Evolutionary conservation across 176 grass and related monocot genomes (phyloP).

Genomic region (Juncus effusus): DNA sequence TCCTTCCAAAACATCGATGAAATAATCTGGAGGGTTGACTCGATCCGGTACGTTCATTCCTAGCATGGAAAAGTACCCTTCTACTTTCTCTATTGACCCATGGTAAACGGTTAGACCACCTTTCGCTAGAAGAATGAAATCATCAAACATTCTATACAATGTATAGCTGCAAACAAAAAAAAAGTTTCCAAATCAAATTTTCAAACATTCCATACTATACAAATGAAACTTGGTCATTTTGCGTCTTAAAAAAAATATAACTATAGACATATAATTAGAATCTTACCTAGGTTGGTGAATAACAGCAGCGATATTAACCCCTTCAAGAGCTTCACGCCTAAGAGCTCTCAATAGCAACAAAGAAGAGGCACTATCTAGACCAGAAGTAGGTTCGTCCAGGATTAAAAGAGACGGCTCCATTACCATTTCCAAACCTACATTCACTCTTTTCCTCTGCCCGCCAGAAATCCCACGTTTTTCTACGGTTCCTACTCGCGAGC

Average conservation of each 20-base stretch:
- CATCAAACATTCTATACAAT: constrained; percentile 82
- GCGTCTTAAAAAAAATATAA: neutral
- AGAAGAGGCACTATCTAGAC: constrained; percentile 84
- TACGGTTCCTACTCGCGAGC: constrained; percentile 75
- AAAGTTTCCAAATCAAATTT: no score
- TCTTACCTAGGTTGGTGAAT: constrained; percentile 82
- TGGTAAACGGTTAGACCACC: constrained; percentile 86
- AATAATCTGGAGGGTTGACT: constrained; percentile 90
- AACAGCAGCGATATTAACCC: constrained; percentile 76
- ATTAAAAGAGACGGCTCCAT: constrained; percentile 92
- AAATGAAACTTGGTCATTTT: no score
- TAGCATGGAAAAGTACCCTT: constrained; percentile 73
- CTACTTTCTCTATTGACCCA: constrained; percentile 76
- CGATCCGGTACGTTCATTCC: constrained; percentile 80
- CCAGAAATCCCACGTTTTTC: constrained; percentile 93
- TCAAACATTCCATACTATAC: no score
- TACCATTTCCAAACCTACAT: constrained; percentile 94
- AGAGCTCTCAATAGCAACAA: constrained; percentile 75
- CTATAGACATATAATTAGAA: no score
- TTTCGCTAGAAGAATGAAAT: constrained; percentile 85
- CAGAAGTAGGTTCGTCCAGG: constrained; percentile 95
- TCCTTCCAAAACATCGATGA: constrained; percentile 90
- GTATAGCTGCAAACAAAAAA: constrained; percentile 49
- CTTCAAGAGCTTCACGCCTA: constrained; percentile 73
- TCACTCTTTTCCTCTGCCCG: constrained; percentile 84